A percentile compares a stretch with the other conserved stretches of the same genome.
Evolutionary conservation across 805 yeast species (phyloP).

Genomic region (Kluyveromyces aestuarii): DNA sequence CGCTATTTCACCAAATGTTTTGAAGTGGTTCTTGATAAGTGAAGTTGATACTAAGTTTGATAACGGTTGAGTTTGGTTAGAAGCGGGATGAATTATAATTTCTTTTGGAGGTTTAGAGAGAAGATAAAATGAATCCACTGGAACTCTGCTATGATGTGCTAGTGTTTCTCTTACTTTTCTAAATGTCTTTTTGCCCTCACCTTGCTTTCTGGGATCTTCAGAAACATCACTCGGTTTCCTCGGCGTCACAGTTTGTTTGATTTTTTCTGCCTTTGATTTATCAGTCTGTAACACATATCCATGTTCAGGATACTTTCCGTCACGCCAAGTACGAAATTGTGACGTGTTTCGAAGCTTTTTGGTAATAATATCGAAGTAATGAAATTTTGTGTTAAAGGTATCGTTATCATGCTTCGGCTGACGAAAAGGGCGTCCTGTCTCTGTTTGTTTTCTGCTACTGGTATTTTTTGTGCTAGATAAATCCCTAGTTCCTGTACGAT

Average conservation of each 20-base stretch:
- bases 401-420: constrained; percentile 12
- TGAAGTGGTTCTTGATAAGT: constrained; percentile 40
- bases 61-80: constrained; percentile 12
- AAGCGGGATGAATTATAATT: constrained; percentile 53
- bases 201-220: constrained; percentile 19
- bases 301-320: constrained; percentile 13
- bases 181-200: constrained; percentile 3
- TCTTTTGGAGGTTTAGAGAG: constrained; percentile 70
- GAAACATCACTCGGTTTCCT: constrained; percentile 13
- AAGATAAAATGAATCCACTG: constrained; percentile 61
- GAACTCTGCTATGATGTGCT: constrained; percentile 21
- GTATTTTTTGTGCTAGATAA: neutral
- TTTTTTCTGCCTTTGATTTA: constrained; percentile 6
- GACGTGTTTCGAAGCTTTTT: constrained; percentile 14
- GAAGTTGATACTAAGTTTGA: constrained; percentile 6
- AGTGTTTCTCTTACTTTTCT: constrained; percentile 13
- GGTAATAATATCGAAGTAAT: constrained; percentile 22
- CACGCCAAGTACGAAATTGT: constrained; percentile 20
- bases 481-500: neutral
- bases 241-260: constrained; percentile 11
- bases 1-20: constrained; percentile 53
- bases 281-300: constrained; percentile 21
- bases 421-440: neutral
- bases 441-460: neutral
- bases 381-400: constrained; percentile 18